phyloP scores from a whole-genome alignment of 192 early-diverging fungal genomes.

The Spinellus fusiger region DNA sequence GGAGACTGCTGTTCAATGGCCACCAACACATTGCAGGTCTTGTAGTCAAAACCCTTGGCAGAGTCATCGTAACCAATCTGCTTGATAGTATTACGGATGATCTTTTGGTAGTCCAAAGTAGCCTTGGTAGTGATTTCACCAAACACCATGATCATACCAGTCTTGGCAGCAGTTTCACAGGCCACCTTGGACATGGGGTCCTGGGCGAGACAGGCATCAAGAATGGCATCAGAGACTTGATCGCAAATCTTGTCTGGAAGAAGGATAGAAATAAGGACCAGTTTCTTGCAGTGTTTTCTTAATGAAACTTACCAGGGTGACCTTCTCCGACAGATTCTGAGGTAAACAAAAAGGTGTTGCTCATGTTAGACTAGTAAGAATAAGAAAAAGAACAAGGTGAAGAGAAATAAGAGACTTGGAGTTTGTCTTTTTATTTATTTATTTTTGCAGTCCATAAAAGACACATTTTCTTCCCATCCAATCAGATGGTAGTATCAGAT shows the following conservation, averaged over 20 bases:
- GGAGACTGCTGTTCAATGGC: constrained; percentile 99
- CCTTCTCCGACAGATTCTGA: constrained; percentile 99
- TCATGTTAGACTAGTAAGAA: constrained; percentile 14
- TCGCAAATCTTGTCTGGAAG: constrained; percentile 96
- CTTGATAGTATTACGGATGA: constrained; percentile 98
- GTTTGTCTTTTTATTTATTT: neutral
- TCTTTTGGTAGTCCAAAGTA: constrained; percentile 96
- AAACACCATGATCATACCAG: constrained; percentile 99
- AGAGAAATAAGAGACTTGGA: neutral
- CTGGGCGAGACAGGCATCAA: constrained; percentile 91
- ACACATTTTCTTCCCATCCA: neutral
- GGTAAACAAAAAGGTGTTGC: constrained; percentile 96
- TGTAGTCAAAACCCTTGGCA: constrained; percentile 99
- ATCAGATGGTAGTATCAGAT: neutral
- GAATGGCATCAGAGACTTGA: constrained; percentile 98
- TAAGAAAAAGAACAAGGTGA: neutral
- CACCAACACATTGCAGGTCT: constrained; percentile 99
- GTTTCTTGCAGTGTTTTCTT: no score
- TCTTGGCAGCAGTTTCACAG: constrained; percentile 99
- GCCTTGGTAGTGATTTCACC: constrained; percentile 99
- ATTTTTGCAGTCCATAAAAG: neutral
- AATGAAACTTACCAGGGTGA: constrained; percentile 73
- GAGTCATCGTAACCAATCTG: constrained; percentile 99
- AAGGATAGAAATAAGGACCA: no score
- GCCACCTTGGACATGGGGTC: constrained; percentile 98